Conservation (phyloP, 2,329 filamentous ascomycete genomes). For the Aspergillus costaricaensis region DNA sequence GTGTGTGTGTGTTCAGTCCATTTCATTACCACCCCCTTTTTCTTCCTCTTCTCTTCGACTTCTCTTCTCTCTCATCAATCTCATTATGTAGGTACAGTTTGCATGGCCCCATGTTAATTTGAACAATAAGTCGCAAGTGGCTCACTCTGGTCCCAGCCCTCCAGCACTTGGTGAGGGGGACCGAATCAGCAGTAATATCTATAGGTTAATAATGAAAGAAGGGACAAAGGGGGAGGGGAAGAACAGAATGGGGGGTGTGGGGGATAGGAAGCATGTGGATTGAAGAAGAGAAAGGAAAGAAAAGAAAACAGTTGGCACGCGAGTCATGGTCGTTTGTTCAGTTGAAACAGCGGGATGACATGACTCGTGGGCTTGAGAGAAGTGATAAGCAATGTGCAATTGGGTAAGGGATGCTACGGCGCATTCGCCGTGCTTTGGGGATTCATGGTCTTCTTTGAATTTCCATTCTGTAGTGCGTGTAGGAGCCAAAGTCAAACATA, state of each 20-base stretch:
- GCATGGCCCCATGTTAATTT: constrained; percentile 14
- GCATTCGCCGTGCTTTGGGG: neutral
- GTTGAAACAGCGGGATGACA: neutral
- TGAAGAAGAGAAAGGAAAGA: constrained; percentile 5
- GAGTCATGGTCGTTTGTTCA: neutral
- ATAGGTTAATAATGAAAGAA: constrained; percentile 20
- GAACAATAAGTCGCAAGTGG: constrained; percentile 20
- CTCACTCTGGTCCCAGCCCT: constrained; percentile 18
- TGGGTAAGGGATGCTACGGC: neutral
- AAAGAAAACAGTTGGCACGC: neutral
- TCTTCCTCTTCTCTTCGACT: too few relatives aligned
- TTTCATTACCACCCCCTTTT: constrained; percentile 19
- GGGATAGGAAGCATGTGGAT: neutral
- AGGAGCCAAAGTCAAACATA: constrained; percentile 11
- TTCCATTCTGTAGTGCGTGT: constrained; percentile 13
- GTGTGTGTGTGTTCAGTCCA: constrained; percentile 13
- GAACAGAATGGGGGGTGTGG: neutral
- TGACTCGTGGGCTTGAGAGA: neutral
- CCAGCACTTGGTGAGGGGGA: constrained; percentile 27
- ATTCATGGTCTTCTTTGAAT: neutral
- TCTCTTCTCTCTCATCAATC: constrained; percentile 18
- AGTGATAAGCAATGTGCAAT: neutral
- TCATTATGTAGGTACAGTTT: constrained; percentile 23
- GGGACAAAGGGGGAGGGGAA: constrained; percentile 1
- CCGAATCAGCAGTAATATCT: constrained; percentile 16